Evolutionary conservation across 345 rosid genomes (phyloP).

Genomic region (Carallia brachiata): DNA sequence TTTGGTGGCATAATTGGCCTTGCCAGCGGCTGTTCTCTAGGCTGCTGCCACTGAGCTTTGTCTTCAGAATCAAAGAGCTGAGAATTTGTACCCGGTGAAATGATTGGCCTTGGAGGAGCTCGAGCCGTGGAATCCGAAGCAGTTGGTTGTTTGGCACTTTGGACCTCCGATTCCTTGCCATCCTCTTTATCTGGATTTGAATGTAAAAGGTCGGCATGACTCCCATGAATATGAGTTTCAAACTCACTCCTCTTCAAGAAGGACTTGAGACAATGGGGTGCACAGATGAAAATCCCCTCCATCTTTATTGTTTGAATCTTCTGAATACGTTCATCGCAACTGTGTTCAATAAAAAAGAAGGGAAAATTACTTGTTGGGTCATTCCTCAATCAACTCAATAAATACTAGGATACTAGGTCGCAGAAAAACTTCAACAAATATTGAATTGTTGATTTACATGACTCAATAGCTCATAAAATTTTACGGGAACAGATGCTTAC

Average conservation of each 20-base stretch:
- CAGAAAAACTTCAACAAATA: neutral
- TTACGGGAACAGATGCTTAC: conserved; percentile 45
- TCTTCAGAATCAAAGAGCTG: conserved; percentile 61
- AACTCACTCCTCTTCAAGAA: conserved; percentile 78
- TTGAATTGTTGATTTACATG: neutral
- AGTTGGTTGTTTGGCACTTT: conserved; percentile 62
- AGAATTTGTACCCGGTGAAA: conserved; percentile 52
- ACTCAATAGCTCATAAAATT: neutral
- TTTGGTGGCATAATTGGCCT: conserved; percentile 55
- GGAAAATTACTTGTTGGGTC: conserved; percentile 1
- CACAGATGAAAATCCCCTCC: conserved; percentile 97
- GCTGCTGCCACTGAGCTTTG: conserved; percentile 46
- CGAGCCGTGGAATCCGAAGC: conserved; percentile 66
- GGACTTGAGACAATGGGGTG: conserved; percentile 94
- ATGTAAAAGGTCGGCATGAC: conserved; percentile 62
- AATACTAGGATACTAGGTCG: neutral
- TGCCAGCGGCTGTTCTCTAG: conserved; percentile 52
- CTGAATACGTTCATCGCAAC: conserved; percentile 97
- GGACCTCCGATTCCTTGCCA: conserved; percentile 68
- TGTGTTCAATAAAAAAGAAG: conserved; percentile 28
- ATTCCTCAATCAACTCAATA: neutral
- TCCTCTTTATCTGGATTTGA: conserved; percentile 69
- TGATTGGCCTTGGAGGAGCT: conserved; percentile 51
- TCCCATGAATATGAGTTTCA: conserved; percentile 69
- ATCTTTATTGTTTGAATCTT: conserved; percentile 96